Evolutionary conservation across 2,329 filamentous ascomycete species (phyloP).

Genomic region (Phoma herbarum): DNA sequence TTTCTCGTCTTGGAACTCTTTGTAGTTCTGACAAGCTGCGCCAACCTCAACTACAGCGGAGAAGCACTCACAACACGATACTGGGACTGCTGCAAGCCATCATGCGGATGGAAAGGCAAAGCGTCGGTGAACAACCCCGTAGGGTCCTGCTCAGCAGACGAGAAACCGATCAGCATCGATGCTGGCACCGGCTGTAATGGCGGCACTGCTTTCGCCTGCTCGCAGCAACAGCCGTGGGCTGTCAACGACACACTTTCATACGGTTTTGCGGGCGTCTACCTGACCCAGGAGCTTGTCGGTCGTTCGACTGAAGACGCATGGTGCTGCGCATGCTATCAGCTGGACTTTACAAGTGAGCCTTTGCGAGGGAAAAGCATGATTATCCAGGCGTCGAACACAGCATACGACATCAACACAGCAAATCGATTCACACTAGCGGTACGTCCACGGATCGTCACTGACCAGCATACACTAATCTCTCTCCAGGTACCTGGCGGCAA

Average conservation of each 20-base stretch:
- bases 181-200: constrained; percentile 63
- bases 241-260: constrained; percentile 67
- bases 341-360: constrained; percentile 66
- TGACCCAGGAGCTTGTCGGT: constrained; percentile 48
- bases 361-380: constrained; percentile 69
- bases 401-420: constrained; percentile 45
- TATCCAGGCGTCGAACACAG: constrained; percentile 71
- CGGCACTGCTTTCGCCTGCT: constrained; percentile 66
- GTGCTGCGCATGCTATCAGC: constrained; percentile 73
- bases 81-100: constrained; percentile 75
- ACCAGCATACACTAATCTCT: not conserved
- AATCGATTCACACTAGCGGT: constrained; percentile 51
- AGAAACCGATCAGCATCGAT: constrained; percentile 61
- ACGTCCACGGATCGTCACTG: constrained; percentile 17
- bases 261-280: constrained; percentile 69
- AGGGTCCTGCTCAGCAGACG: constrained; percentile 63
- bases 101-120: constrained; percentile 68
- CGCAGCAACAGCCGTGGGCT: constrained; percentile 69
- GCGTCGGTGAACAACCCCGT: constrained; percentile 62
- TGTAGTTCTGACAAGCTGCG: constrained; percentile 35
- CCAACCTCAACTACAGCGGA: constrained; percentile 41
- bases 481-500: constrained; percentile 48
- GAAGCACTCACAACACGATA: constrained; percentile 48
- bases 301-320: constrained; percentile 65
- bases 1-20: constrained; percentile 21